phyloP scores from a whole-genome alignment of 192 early-diverging fungal species.

The Pilobolus umbonatus region DNA sequence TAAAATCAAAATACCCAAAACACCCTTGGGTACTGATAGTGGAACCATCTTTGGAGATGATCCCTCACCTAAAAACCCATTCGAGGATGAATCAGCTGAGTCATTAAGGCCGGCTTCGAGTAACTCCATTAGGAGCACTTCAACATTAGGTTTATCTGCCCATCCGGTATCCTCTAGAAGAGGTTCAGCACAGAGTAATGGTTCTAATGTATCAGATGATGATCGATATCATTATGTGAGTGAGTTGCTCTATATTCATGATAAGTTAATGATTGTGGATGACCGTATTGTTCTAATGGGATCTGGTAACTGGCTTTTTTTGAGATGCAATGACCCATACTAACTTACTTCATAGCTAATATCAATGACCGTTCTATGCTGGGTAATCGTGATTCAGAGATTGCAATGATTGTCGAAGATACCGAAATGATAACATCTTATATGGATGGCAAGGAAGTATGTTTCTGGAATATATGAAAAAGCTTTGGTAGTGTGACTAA shows the following conservation, averaged over 20 bases:
- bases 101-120: neutral
- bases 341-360: conserved; percentile 1
- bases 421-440: conserved; percentile 55
- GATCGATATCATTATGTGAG: conserved; percentile 55
- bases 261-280: conserved; percentile 85
- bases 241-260: conserved; percentile 85
- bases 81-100: neutral
- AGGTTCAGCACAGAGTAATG: neutral
- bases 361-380: conserved; percentile 10
- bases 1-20: conserved; percentile 19
- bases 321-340: too few relatives aligned
- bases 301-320: conserved; percentile 38
- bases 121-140: neutral
- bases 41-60: neutral
- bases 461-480: neutral
- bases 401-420: conserved; percentile 72
- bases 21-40: neutral
- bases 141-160: neutral
- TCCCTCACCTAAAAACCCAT: neutral
- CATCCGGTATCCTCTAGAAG: neutral
- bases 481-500: too few relatives aligned
- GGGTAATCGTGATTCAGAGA: conserved; percentile 15
- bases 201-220: conserved; percentile 4
- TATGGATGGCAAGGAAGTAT: conserved; percentile 61
- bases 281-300: conserved; percentile 83